These are phyloP conservation scores for Hymenoscyphus fraxineus DNA, from an alignment of 2,329 filamentous ascomycete genomes.

Conservation along the genomic window DNA sequence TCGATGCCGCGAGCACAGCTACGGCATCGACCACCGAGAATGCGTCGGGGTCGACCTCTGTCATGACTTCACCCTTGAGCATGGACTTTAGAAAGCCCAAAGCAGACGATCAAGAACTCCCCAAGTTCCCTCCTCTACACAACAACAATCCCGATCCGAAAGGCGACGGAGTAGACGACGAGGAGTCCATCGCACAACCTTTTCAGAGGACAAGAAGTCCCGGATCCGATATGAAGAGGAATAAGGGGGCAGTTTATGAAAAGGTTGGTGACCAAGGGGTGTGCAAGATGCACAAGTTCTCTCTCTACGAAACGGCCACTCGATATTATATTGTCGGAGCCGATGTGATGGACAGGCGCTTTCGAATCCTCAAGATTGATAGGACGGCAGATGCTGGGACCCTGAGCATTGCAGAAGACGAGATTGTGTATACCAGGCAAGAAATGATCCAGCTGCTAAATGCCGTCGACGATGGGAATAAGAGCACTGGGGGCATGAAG, in stretches of 20 bases:
- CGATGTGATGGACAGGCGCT: conserved; percentile 83
- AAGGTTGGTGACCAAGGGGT: conserved; percentile 43
- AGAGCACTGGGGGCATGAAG: conserved; percentile 82
- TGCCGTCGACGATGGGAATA: conserved; percentile 93
- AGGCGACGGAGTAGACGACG: conserved; percentile 48
- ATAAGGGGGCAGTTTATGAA: conserved; percentile 32
- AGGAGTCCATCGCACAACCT: conserved; percentile 54
- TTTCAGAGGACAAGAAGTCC: conserved; percentile 54
- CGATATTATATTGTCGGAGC: conserved; percentile 93
- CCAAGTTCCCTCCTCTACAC: conserved; percentile 32
- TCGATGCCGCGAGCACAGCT: conserved; percentile 26
- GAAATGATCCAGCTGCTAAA: conserved; percentile 93
- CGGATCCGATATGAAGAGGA: conserved; percentile 29
- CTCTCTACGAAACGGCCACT: conserved; percentile 91
- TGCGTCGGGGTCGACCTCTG: conserved; percentile 31
- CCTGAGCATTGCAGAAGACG: conserved; percentile 85
- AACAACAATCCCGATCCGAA: conserved; percentile 26
- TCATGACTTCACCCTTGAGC: conserved; percentile 34
- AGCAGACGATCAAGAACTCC: conserved; percentile 22
- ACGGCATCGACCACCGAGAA: conserved; percentile 26
- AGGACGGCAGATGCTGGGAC: conserved; percentile 76
- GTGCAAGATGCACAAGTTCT: conserved; percentile 86
- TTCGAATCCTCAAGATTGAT: conserved; percentile 92
- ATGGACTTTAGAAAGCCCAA: conserved; percentile 27
- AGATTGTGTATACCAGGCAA: conserved; percentile 86